Conservation (phyloP, 2,329 filamentous ascomycete genomes). For the Xylariaceae sp. region DNA sequence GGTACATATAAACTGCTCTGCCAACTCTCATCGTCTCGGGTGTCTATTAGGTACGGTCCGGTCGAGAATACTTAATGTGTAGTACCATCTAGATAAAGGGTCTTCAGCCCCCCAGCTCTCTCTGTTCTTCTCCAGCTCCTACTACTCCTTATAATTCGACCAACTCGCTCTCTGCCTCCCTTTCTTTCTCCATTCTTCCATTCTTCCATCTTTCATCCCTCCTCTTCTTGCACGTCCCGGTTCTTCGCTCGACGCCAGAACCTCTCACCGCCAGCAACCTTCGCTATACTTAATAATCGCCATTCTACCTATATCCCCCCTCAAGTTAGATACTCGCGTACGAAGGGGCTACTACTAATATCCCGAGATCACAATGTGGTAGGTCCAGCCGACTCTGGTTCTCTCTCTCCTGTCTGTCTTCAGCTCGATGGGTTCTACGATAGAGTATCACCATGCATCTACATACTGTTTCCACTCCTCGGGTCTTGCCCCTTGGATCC, state of each 20-base stretch:
- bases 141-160: conserved; percentile 15
- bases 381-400: conserved; percentile 24
- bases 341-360: conserved; percentile 1
- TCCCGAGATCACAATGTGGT: conserved; percentile 31
- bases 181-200: conserved; percentile 20
- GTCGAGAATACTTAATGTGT: not conserved
- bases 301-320: conserved; percentile 8
- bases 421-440: not conserved
- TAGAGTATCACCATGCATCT: not conserved
- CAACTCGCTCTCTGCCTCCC: conserved; percentile 14
- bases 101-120: conserved; percentile 14
- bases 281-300: conserved; percentile 5
- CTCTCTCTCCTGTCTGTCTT: conserved; percentile 4
- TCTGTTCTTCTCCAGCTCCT: not conserved
- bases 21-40: conserved; percentile 12
- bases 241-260: not conserved
- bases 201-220: conserved; percentile 8
- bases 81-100: conserved; percentile 16
- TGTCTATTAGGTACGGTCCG: not conserved
- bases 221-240: not conserved
- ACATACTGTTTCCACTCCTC: not conserved
- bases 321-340: conserved; percentile 15
- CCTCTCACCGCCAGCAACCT: not conserved
- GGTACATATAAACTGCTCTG: conserved; percentile 8
- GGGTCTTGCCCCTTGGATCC: not conserved